These are phyloP conservation scores for Phaffomyces opuntiae DNA, from an alignment of 805 yeast genomes.

Conservation along the genomic window DNA sequence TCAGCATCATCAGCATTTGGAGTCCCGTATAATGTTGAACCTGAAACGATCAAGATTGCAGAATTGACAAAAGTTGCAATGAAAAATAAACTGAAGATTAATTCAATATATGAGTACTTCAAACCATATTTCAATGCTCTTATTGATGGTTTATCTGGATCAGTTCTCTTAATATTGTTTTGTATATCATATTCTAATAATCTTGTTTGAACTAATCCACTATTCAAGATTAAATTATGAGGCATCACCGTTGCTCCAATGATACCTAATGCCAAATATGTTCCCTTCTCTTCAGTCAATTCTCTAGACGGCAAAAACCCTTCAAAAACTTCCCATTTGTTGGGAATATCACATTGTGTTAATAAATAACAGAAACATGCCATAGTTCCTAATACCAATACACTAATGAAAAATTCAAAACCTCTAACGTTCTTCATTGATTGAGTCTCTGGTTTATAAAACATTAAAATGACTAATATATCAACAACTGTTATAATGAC, in stretches of 20 bases:
- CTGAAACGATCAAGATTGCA: conserved; percentile 86
- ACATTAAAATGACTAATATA: conserved; percentile 70
- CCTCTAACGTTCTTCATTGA: conserved; percentile 66
- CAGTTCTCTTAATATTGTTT: conserved; percentile 37
- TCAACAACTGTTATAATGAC: conserved; percentile 76
- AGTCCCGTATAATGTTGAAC: conserved; percentile 67
- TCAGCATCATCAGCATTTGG: conserved; percentile 74
- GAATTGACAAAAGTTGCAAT: conserved; percentile 92
- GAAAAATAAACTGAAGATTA: conserved; percentile 71
- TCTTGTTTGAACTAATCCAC: conserved; percentile 83
- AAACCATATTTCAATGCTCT: conserved; percentile 76
- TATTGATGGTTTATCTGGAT: conserved; percentile 60
- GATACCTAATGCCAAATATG: conserved; percentile 74
- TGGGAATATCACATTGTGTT: conserved; percentile 47
- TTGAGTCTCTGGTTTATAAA: conserved; percentile 70
- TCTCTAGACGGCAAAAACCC: conserved; percentile 71
- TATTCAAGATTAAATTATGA: conserved; percentile 77
- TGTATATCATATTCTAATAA: conserved; percentile 64
- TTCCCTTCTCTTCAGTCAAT: conserved; percentile 56
- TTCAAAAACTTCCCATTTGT: conserved; percentile 42
- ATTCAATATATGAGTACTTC: conserved; percentile 75
- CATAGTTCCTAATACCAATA: conserved; percentile 67
- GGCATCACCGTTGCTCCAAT: conserved; percentile 97
- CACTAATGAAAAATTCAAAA: conserved; percentile 70
- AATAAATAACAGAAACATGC: conserved; percentile 69